Evolutionary conservation across 306 rosid genomes (phyloP).

Genomic region (Ochetophila trinervis): DNA sequence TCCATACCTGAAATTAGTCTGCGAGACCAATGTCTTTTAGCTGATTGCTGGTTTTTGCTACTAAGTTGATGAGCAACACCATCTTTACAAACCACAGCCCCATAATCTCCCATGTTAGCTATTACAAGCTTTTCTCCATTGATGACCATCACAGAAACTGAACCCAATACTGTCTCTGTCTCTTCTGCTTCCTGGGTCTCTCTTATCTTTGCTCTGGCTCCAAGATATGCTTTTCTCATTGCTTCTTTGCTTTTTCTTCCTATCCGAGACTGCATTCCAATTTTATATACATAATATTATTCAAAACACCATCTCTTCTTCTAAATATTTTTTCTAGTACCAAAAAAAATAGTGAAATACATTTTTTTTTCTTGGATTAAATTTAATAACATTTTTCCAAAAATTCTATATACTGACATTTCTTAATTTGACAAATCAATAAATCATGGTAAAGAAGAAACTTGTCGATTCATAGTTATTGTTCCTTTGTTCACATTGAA

Average conservation of each 20-base stretch:
- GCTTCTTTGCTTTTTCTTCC: slow-evolving; percentile 53
- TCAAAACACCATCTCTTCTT: no score
- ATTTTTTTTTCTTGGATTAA: no score
- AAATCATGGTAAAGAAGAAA: no score
- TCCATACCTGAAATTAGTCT: slow-evolving; percentile 51
- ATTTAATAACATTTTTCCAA: no score
- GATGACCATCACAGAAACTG: slow-evolving; percentile 62
- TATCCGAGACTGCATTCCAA: slow-evolving; percentile 35
- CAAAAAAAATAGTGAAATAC: no score
- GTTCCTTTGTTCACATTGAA: not conserved
- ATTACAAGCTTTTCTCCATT: slow-evolving; percentile 69
- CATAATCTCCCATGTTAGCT: slow-evolving; percentile 67
- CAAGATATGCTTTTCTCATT: slow-evolving; percentile 62
- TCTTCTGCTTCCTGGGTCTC: slow-evolving; percentile 40
- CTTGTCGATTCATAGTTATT: no score
- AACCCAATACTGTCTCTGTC: slow-evolving; percentile 30
- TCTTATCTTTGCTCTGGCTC: slow-evolving; percentile 47
- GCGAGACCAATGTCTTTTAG: slow-evolving; percentile 49
- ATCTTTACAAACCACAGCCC: slow-evolving; percentile 71
- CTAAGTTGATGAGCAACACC: slow-evolving; percentile 58
- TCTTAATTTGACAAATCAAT: no score
- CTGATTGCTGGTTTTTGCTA: slow-evolving; percentile 24
- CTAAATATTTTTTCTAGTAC: no score
- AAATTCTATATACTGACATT: no score
- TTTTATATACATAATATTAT: no score